Conservation (phyloP, 495 filamentous ascomycete genomes). For the Penicillium egyptiacum region DNA sequence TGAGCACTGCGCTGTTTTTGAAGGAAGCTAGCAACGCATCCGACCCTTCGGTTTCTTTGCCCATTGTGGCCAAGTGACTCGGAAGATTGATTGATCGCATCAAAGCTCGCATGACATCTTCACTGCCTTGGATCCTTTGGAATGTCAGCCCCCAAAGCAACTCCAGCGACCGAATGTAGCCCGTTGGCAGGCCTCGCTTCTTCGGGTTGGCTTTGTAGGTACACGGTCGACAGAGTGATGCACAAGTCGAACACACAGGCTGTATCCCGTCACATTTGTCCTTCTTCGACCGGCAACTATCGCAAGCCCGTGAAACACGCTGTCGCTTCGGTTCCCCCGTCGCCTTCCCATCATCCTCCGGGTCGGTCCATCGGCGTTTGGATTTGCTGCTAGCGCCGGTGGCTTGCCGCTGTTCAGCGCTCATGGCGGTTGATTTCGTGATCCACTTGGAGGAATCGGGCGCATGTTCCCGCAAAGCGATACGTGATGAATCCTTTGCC, state of each 20-base stretch:
- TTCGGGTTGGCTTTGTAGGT: conserved; percentile 68
- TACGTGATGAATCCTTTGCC: conserved; percentile 39
- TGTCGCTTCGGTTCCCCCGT: conserved; percentile 41
- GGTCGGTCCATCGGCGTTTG: conserved; percentile 38
- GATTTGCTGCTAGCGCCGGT: conserved; percentile 32
- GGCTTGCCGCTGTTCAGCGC: conserved; percentile 42
- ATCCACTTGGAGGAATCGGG: conserved; percentile 36
- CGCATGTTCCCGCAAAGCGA: conserved; percentile 37
- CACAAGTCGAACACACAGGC: conserved; percentile 63
- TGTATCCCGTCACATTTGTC: conserved; percentile 67
- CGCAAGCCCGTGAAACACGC: conserved; percentile 64
- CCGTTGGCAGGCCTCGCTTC: conserved; percentile 59
- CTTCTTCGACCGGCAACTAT: conserved; percentile 63
- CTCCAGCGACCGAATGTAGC: conserved; percentile 45
- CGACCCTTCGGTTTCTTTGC: conserved; percentile 46
- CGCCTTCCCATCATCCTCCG: conserved; percentile 33
- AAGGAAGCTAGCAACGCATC: conserved; percentile 52
- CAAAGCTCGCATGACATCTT: conserved; percentile 45
- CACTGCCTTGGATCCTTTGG: conserved; percentile 43
- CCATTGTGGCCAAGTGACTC: conserved; percentile 43
- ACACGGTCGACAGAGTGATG: conserved; percentile 57
- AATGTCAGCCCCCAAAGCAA: conserved; percentile 45
- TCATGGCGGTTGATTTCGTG: conserved; percentile 44
- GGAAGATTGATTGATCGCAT: conserved; percentile 43
- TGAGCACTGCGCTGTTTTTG: conserved; percentile 54